Conservation (phyloP, 495 filamentous ascomycete genomes). For the Arthonia radiata region DNA sequence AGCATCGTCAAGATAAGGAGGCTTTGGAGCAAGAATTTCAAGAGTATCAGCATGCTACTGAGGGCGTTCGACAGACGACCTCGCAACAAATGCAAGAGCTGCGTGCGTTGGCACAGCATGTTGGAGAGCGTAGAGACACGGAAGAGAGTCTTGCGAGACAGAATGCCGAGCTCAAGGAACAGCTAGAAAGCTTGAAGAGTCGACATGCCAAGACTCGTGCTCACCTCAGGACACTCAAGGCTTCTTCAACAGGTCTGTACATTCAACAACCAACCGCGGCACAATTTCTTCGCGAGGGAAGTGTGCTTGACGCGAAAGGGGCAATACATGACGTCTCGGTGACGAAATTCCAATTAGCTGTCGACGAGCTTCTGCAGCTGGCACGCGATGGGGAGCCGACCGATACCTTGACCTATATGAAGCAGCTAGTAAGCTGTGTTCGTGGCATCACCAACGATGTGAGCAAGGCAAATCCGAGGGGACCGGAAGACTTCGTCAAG, state of each 20-base stretch:
- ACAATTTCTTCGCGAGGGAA: conserved; percentile 38
- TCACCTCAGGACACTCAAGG: conserved; percentile 56
- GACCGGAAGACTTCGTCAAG: conserved; percentile 22
- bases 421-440: conserved; percentile 52
- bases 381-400: conserved; percentile 49
- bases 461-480: conserved; percentile 24
- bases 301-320: conserved; percentile 47
- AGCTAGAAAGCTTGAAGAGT: conserved; percentile 68
- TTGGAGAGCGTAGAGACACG: conserved; percentile 48
- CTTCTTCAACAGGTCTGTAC: conserved; percentile 48
- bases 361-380: conserved; percentile 70
- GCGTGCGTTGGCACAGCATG: conserved; percentile 59
- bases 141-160: conserved; percentile 53
- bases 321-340: conserved; percentile 75
- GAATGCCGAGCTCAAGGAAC: conserved; percentile 48
- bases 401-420: conserved; percentile 54
- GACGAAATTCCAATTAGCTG: conserved; percentile 81
- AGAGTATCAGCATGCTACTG: conserved; percentile 38
- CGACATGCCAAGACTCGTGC: conserved; percentile 73
- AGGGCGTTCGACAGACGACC: conserved; percentile 69
- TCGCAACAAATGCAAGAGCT: conserved; percentile 70
- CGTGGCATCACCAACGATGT: conserved; percentile 60
- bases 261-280: conserved; percentile 21
- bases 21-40: not conserved
- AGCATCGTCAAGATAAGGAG: not conserved